Evolutionary conservation across 345 rosid species (phyloP).

Genomic region (Durio zibethinus): DNA sequence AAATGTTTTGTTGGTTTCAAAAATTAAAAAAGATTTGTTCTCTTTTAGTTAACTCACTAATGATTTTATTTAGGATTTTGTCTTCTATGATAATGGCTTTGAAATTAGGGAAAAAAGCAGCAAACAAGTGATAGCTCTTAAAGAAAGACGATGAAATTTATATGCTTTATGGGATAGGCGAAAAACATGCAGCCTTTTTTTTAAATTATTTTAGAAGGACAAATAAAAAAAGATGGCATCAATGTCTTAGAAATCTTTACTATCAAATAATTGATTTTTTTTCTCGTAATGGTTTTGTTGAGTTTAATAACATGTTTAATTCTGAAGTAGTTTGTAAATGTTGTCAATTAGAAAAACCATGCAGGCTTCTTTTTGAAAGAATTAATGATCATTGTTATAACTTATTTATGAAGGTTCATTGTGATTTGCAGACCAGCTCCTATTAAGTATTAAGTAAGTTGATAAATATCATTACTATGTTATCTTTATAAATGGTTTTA

Average conservation of each 20-base stretch:
- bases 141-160: no score
- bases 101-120: neutral
- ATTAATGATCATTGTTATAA: neutral
- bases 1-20: neutral
- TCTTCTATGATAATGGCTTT: conserved; percentile 2
- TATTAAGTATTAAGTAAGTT: neutral
- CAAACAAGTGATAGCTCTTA: no score
- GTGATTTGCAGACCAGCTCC: neutral
- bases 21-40: conserved; percentile 3
- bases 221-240: neutral
- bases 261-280: neutral
- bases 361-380: neutral
- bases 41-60: neutral
- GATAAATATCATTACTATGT: neutral
- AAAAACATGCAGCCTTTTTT: neutral
- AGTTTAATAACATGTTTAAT: no score
- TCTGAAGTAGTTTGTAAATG: neutral
- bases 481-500: neutral
- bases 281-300: neutral
- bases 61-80: neutral
- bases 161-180: no score
- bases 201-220: neutral
- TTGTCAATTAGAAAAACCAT: neutral
- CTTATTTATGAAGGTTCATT: neutral
- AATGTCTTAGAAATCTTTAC: neutral